Percentiles rank a stretch among this genome's conserved stretches.
These are phyloP conservation scores for Leccinum subrobustum DNA, from an alignment of 1,284 basidiomycete genomes.

Conservation along the genomic window DNA sequence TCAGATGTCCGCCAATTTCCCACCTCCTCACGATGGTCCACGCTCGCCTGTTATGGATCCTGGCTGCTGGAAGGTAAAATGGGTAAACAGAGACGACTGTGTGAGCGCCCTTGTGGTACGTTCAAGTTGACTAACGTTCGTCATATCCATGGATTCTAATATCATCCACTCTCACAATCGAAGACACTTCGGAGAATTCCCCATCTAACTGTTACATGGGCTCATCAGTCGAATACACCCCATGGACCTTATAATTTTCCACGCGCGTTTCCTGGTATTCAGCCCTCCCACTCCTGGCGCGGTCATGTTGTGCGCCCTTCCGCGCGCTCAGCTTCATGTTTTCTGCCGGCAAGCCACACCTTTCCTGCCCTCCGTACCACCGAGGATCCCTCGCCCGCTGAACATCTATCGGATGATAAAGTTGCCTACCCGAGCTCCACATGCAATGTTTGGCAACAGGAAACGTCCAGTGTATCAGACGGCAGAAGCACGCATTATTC, in stretches of 20 bases:
- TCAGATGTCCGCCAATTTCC: conserved; percentile 32
- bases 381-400: neutral
- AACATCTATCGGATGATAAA: conserved; percentile 2
- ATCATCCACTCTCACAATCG: neutral
- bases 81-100: conserved; percentile 71
- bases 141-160: conserved; percentile 5
- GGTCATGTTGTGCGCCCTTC: conserved; percentile 5
- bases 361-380: conserved; percentile 17
- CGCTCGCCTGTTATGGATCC: conserved; percentile 55
- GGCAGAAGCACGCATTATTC: conserved; percentile 3
- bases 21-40: conserved; percentile 52
- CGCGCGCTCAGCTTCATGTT: conserved; percentile 17
- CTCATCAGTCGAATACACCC: conserved; percentile 48
- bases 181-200: conserved; percentile 68
- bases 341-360: conserved; percentile 25
- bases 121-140: conserved; percentile 3
- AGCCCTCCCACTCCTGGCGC: conserved; percentile 26
- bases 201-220: conserved; percentile 75
- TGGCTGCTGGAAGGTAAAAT: conserved; percentile 73
- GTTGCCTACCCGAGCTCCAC: conserved; percentile 1
- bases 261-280: conserved; percentile 10
- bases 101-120: conserved; percentile 66
- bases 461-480: neutral
- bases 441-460: conserved; percentile 18
- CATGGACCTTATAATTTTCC: conserved; percentile 17